Evolutionary conservation across 2,329 filamentous ascomycete species (phyloP).

Genomic region (Sporothrix mexicana): DNA sequence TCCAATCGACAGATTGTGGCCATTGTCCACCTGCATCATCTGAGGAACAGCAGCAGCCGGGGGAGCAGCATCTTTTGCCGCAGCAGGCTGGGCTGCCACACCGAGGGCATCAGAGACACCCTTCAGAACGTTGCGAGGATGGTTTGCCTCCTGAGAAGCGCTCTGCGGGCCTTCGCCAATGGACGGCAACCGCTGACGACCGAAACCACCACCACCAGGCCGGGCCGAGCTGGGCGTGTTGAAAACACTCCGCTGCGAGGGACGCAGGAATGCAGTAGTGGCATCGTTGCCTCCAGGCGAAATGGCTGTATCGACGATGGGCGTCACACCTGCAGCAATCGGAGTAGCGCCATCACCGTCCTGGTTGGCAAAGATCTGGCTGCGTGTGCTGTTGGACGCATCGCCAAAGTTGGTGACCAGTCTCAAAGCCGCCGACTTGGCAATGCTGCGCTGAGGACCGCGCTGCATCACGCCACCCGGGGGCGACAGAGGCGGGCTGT

Average conservation of each 20-base stretch:
- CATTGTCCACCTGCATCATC: constrained; percentile 33
- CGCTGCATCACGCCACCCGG: constrained; percentile 61
- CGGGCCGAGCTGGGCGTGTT: constrained; percentile 72
- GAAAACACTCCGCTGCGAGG: constrained; percentile 69
- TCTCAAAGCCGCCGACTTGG: constrained; percentile 84
- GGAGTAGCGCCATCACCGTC: constrained; percentile 70
- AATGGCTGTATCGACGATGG: constrained; percentile 79
- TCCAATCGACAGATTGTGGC: constrained; percentile 45
- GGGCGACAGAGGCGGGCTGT: constrained; percentile 77
- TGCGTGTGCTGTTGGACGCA: constrained; percentile 53
- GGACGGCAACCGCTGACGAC: constrained; percentile 72
- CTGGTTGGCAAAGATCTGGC: constrained; percentile 65
- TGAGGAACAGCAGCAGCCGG: neutral
- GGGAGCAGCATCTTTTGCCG: constrained; percentile 24
- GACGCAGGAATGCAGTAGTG: constrained; percentile 70
- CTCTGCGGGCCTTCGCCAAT: constrained; percentile 66
- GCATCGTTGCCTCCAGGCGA: constrained; percentile 73
- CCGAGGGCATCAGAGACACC: constrained; percentile 22
- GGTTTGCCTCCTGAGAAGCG: constrained; percentile 47
- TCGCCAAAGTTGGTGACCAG: constrained; percentile 86
- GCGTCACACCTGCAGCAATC: constrained; percentile 81
- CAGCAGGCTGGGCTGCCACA: constrained; percentile 38
- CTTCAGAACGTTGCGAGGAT: constrained; percentile 43
- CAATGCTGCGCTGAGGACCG: constrained; percentile 66
- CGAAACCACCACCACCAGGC: constrained; percentile 64